Conservation (phyloP, 495 filamentous ascomycete species). For the Penicillium odoratum region DNA sequence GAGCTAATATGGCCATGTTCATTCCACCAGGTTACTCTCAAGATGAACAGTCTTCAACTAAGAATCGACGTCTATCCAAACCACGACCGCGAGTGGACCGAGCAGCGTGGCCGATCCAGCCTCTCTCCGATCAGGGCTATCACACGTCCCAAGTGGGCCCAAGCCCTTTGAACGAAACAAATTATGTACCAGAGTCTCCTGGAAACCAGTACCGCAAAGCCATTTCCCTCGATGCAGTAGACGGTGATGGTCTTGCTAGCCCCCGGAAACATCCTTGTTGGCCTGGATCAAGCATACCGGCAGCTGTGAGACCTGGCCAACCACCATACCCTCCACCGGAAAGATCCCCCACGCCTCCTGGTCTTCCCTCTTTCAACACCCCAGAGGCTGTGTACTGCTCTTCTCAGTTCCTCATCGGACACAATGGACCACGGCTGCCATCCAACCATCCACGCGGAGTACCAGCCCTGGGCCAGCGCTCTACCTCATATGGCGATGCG, state of each 20-base stretch:
- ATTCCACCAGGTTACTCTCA: constrained; percentile 16
- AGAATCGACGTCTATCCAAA: not conserved
- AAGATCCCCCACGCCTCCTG: constrained; percentile 46
- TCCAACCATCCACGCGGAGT: not conserved
- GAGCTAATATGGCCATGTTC: constrained; percentile 38
- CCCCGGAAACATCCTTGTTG: constrained; percentile 19
- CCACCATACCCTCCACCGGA: constrained; percentile 43
- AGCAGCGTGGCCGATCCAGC: constrained; percentile 14
- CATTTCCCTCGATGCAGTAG: constrained; percentile 24
- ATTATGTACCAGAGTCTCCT: constrained; percentile 1
- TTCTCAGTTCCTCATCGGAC: constrained; percentile 24
- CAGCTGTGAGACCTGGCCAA: constrained; percentile 27
- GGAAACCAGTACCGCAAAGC: constrained; percentile 20
- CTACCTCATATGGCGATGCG: constrained; percentile 24
- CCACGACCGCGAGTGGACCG: constrained; percentile 9
- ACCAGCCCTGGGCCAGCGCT: not conserved
- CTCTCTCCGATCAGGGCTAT: constrained; percentile 21
- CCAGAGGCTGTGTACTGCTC: constrained; percentile 41
- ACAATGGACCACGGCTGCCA: constrained; percentile 2
- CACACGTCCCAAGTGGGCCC: not conserved
- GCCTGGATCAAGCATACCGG: constrained; percentile 25
- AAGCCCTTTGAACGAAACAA: constrained; percentile 1
- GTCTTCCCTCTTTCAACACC: constrained; percentile 48
- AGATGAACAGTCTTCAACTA: constrained; percentile 4
- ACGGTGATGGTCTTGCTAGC: not conserved